Base-by-base conservation (phyloP, 257 asterid species). In the Solanum chilense region DNA sequence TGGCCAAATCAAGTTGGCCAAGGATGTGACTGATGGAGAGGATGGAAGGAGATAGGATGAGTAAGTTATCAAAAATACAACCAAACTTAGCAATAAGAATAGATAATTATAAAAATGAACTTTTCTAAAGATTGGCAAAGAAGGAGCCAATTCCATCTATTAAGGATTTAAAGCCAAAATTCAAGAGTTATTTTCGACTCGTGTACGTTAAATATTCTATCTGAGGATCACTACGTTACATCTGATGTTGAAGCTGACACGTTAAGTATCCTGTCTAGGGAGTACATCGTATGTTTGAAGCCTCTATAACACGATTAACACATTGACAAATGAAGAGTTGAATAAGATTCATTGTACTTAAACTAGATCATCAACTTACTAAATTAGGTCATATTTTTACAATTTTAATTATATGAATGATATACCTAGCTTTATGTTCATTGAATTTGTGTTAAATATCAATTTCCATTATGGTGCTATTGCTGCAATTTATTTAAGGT, bases 101-200 rank as follows among this genome's bases (percentile, higher is more conserved):
- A 94, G 73, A 45, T 85, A 92, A 3, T 93, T 94, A 42, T 93
- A 92, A 85, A 93, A 90, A 39, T 93, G 91, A 37, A 90, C 88
- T 86, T 91, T 93, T 44, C 93, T 91, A 85, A n/a, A 31, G 90
- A 58, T 33, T 89, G 90, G 81, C 47, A 92, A 83, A 66, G 92
- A 47, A 49, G 95, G 87, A 9, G 91, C 47, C 31, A 92, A 86
- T 47, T 86, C 88, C 88, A 86, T 86, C 9, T 20, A 70, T 86
- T 73, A 13, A 49, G 12, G 6, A 49, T 31, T 81, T 81, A 69
- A 49, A 49, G 21, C 20, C 1, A 81, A 31, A 31, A 49, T 29
- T 52, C 0, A 81, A 47, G 20, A 1, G 45, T 49, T 12, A 10
- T 47, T 10, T 52, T 16, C 49, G 49, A 44, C 15, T 44, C 5